A percentile compares a stretch with the other conserved stretches of the same genome.
Conservation (phyloP, 1,139 yeast genomes). For the Wickerhamomyces sp. region DNA sequence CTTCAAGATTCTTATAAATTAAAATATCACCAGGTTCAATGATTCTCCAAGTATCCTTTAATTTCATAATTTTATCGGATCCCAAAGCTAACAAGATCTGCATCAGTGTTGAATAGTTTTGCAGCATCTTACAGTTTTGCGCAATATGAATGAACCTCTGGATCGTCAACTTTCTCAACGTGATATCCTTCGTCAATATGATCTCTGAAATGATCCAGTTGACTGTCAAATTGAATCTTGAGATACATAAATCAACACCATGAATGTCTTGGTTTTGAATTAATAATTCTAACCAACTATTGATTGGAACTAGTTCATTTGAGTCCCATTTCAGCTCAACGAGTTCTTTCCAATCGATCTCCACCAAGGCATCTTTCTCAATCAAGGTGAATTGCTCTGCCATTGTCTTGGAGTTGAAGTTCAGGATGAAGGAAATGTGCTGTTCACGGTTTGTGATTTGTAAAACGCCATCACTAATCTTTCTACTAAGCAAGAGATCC, state of each 20-base stretch:
- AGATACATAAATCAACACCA: slow-evolving; percentile 80
- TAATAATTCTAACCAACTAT: slow-evolving; percentile 80
- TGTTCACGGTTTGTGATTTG: slow-evolving; percentile 23
- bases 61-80: slow-evolving; percentile 58
- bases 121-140: slow-evolving; percentile 60
- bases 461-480: slow-evolving; percentile 17
- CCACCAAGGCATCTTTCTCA: slow-evolving; percentile 77
- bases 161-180: slow-evolving; percentile 60
- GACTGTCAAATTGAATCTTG: slow-evolving; percentile 83
- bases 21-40: slow-evolving; percentile 51
- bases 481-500: slow-evolving; percentile 20
- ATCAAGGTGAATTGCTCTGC: slow-evolving; percentile 82
- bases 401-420: slow-evolving; percentile 58
- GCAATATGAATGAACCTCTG: slow-evolving; percentile 85
- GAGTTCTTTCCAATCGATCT: slow-evolving; percentile 89
- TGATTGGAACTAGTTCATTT: slow-evolving; percentile 61
- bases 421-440: slow-evolving; percentile 78
- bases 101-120: slow-evolving; percentile 83
- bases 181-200: slow-evolving; percentile 54
- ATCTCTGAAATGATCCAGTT: slow-evolving; percentile 93
- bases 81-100: slow-evolving; percentile 81
- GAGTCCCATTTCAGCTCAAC: slow-evolving; percentile 70
- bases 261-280: slow-evolving; percentile 54
- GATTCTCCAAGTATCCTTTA: slow-evolving; percentile 71
- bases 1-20: slow-evolving; percentile 61